Conservation (phyloP, 768 basidiomycete species). For the Pleurotus salmoneostramineus region DNA sequence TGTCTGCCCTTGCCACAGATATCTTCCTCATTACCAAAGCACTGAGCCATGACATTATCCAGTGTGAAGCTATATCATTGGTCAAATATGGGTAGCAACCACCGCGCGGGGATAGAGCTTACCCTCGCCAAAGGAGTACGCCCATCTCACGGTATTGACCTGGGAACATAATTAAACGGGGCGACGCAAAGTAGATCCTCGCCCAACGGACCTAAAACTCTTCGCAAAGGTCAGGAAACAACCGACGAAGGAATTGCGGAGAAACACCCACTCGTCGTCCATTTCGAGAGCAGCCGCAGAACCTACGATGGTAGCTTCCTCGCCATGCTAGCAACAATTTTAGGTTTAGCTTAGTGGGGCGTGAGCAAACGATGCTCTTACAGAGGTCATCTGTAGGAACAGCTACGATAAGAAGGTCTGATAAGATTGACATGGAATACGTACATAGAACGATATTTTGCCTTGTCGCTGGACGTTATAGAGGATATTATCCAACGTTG, state of each 20-base stretch:
- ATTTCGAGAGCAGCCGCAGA: conserved; percentile 80
- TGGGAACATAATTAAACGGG: conserved; percentile 18
- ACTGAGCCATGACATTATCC: conserved; percentile 85
- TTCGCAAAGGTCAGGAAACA: conserved; percentile 20
- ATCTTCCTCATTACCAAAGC: conserved; percentile 85
- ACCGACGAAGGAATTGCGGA: background rate
- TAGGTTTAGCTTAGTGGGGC: background rate
- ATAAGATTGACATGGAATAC: conserved; percentile 19
- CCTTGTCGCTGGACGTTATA: conserved; percentile 94
- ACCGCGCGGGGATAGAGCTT: background rate
- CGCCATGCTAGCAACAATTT: conserved; percentile 59
- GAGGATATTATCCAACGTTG: conserved; percentile 81
- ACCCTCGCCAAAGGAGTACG: conserved; percentile 81
- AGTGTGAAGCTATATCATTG: conserved; percentile 43
- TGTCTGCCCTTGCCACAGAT: conserved; percentile 79
- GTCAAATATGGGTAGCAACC: background rate
- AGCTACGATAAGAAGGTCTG: background rate
- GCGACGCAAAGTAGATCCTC: background rate
- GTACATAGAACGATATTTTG: conserved; percentile 86
- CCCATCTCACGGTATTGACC: conserved; percentile 94
- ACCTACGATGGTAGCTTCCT: conserved; percentile 88
- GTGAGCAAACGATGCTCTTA: conserved; percentile 31
- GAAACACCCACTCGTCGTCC: conserved; percentile 73
- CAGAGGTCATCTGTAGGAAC: conserved; percentile 69
- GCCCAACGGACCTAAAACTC: conserved; percentile 62